Evolutionary conservation across 495 filamentous ascomycete species (phyloP).

Genomic region (Xylaria flabelliformis): DNA sequence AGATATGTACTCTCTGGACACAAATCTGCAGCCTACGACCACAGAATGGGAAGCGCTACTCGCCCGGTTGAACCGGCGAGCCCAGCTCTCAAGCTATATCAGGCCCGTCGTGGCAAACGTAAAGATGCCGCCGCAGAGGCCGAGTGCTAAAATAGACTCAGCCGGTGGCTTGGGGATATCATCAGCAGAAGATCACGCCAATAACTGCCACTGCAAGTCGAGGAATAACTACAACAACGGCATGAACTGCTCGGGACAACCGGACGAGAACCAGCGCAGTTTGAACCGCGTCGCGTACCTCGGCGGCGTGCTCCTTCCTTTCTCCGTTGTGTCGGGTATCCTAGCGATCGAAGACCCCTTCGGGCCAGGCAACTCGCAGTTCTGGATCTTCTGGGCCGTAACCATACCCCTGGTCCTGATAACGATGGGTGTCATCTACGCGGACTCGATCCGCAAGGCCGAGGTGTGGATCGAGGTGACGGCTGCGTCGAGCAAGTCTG

Average conservation of each 20-base stretch:
- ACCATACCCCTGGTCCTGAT: conserved; percentile 42
- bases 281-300: conserved; percentile 52
- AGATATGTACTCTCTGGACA: not conserved
- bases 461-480: conserved; percentile 55
- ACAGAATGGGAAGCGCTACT: conserved; percentile 41
- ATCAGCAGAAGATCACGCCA: not conserved
- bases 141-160: not conserved
- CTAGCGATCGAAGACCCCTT: conserved; percentile 50
- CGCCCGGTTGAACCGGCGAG: conserved; percentile 36
- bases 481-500: conserved; percentile 24
- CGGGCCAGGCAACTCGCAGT: conserved; percentile 40
- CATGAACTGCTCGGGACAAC: not conserved
- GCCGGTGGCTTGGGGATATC: not conserved
- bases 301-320: conserved; percentile 49
- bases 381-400: conserved; percentile 52
- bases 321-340: conserved; percentile 50
- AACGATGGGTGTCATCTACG: conserved; percentile 48
- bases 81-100: conserved; percentile 31
- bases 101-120: not conserved
- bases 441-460: conserved; percentile 50
- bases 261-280: conserved; percentile 44
- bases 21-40: not conserved
- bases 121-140: not conserved
- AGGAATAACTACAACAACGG: conserved; percentile 16
- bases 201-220: not conserved